Evolutionary conservation across 192 early-diverging fungal genomes (phyloP).

Genomic region (Coemansia sp.): DNA sequence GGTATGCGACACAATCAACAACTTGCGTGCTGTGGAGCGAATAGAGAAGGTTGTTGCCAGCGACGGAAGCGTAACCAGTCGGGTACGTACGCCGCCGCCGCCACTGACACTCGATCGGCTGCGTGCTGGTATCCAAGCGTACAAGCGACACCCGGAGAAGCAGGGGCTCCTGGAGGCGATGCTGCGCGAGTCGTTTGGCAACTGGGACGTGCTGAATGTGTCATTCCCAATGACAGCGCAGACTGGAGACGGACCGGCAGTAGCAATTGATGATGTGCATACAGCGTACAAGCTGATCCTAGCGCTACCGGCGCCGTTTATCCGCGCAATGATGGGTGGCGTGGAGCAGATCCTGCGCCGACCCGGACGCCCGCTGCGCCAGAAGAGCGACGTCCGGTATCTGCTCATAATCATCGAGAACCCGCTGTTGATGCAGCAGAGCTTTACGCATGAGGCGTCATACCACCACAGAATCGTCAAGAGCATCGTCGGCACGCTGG

Average conservation of each 20-base stretch:
- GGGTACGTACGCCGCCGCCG: constrained; percentile 25
- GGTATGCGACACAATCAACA: constrained; percentile 86
- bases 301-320: constrained; percentile 62
- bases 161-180: constrained; percentile 50
- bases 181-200: constrained; percentile 56
- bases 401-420: constrained; percentile 84
- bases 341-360: constrained; percentile 70
- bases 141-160: constrained; percentile 33
- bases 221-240: constrained; percentile 62
- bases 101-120: constrained; percentile 52
- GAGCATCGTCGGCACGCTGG: constrained; percentile 76
- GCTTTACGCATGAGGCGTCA: constrained; percentile 70
- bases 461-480: constrained; percentile 86
- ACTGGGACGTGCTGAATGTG: constrained; percentile 63
- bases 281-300: constrained; percentile 64
- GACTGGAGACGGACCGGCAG: constrained; percentile 58
- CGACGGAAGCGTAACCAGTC: constrained; percentile 12
- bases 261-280: constrained; percentile 64
- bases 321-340: constrained; percentile 74
- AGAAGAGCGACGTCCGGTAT: constrained; percentile 71
- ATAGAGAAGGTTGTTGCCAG: constrained; percentile 14
- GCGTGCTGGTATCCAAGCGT: constrained; percentile 42
- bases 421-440: constrained; percentile 76
- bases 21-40: constrained; percentile 46
- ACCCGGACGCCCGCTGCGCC: constrained; percentile 50